Evolutionary conservation across 805 yeast genomes (phyloP).

Genomic region (Ogataea corticis): DNA sequence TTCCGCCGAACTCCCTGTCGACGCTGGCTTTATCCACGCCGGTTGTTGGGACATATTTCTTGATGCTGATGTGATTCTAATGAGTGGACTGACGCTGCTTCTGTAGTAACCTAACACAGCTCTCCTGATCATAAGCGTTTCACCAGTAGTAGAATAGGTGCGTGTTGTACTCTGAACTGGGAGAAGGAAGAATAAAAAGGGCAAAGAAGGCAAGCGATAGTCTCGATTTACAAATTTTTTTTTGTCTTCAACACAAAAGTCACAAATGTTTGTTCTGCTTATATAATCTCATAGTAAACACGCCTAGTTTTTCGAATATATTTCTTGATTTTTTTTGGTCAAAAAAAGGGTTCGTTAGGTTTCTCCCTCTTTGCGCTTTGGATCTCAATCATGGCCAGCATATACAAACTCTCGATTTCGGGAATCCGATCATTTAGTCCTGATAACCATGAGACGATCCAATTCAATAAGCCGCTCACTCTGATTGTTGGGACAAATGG

Average conservation of each 20-base stretch:
- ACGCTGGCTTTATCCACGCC: constrained; percentile 33
- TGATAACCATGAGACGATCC: constrained; percentile 79
- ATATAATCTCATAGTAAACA: too few relatives aligned
- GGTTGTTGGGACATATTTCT: constrained; percentile 21
- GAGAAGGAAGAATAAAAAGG: neutral
- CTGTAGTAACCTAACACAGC: neutral
- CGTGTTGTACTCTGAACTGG: neutral
- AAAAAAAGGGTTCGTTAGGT: neutral
- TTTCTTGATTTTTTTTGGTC: too few relatives aligned
- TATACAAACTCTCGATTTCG: constrained; percentile 65
- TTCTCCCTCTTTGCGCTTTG: too few relatives aligned
- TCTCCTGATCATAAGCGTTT: constrained; percentile 3
- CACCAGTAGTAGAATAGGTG: too few relatives aligned
- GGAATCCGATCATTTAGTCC: constrained; percentile 93
- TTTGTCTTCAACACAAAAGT: too few relatives aligned
- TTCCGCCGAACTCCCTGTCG: constrained; percentile 10
- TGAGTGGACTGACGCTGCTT: neutral
- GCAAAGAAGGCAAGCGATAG: neutral
- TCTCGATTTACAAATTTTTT: too few relatives aligned
- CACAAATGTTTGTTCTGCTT: too few relatives aligned
- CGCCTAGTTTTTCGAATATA: too few relatives aligned
- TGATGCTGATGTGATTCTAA: neutral
- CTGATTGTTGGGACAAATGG: constrained; percentile 95
- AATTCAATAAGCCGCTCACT: constrained; percentile 88
- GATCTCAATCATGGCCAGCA: constrained; percentile 39